Evolutionary conservation across 805 yeast species (phyloP), one percentile per base, ranked within the genome.

Genomic region (Debaryomyces hansenii): DNA sequence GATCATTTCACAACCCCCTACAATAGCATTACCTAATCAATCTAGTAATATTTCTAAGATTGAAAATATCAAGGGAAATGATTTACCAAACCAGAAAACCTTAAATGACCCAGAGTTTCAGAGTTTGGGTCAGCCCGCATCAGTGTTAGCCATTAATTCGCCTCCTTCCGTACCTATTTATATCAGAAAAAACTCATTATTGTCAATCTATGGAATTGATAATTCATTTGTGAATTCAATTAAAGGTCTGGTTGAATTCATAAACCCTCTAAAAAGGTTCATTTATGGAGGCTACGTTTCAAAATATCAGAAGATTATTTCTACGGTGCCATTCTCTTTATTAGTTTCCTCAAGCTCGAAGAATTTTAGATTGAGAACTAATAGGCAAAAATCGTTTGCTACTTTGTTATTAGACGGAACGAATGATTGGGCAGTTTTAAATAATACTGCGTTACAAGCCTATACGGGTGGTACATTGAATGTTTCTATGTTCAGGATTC

Each of bases 131-230:
- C 63, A 59, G 4, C 77, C 83, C 2, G 74, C 78, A 18, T 66
- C 82, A 0, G 67, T 80, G 0, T 60, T 82, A 18, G 67, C 78
- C 5, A 59, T 82, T n/a, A 64, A 72, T 0, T 57, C 79, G n/a
- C 83, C 84, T 1, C 82, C 88, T 0, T 82, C 87, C 0, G 64
- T 79, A 1, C 86, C 87, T 0, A 61, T 81, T 1, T 67, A 69
- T 49, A 62, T 82, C 10, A 69, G 75, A 35, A 67, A 72, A 34
- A 78, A 81, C 2, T 70, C 85, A 0, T 57, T 84, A 27, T 60
- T 83, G 41, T 68, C 83, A 2, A 59, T 83, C 1, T 78, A 72
- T 49, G 74, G 74, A 0, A 49, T 54, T 20, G 46, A 42, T 12
- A 51, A 44, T 34, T 58, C 53, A 8, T 51, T 57, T 7, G 44